These are phyloP conservation scores for Moricandia moricandioides DNA, from an alignment of 345 rosid genomes.

Conservation along the genomic window DNA sequence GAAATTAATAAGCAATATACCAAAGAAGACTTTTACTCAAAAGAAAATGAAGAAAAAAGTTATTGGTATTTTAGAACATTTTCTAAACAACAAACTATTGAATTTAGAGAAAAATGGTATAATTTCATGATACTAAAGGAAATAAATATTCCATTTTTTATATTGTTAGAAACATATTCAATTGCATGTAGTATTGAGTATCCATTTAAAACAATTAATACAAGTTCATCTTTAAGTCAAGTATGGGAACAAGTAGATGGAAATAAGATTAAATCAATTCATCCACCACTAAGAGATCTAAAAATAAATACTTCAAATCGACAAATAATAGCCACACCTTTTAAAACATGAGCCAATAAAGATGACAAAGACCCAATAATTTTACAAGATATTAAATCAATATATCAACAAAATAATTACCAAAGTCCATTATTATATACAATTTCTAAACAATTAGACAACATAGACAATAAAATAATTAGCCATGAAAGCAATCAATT, in stretches of 20 bases:
- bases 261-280: neutral
- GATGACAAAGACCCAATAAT: no score
- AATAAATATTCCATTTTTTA: neutral
- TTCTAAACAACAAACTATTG: neutral
- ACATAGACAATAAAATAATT: neutral
- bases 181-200: neutral
- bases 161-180: neutral
- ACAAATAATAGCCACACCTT: neutral
- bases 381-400: no score
- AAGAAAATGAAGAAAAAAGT: neutral
- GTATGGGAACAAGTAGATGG: neutral
- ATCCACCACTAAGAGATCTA: neutral
- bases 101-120: neutral
- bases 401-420: no score
- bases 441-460: no score
- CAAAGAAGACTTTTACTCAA: neutral
- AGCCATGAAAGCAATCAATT: neutral
- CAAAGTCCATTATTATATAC: no score
- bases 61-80: neutral
- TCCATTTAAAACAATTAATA: neutral
- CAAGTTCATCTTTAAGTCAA: neutral
- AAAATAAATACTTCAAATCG: no score
- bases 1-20: neutral
- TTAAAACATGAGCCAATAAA: neutral
- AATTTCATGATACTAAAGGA: neutral